These are phyloP conservation scores for Striga hermonthica DNA, from an alignment of 305 asterid species.

Conservation along the genomic window DNA sequence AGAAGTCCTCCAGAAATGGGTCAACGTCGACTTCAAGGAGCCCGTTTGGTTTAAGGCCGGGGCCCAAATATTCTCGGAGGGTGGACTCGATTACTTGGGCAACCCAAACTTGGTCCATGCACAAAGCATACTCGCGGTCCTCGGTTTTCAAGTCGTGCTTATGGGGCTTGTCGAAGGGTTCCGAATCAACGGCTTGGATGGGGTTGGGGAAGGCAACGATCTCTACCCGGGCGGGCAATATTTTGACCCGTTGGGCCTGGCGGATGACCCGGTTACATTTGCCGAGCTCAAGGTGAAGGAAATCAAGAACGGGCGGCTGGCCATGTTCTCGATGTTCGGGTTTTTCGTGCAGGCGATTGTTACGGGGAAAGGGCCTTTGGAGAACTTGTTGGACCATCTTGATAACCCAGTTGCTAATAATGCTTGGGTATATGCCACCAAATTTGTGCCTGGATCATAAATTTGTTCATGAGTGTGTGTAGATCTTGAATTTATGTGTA, in stretches of 20 bases:
- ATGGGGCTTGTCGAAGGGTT: constrained; percentile 53
- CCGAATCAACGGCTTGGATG: constrained; percentile 60
- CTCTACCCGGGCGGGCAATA: constrained; percentile 75
- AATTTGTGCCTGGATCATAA: constrained; percentile 67
- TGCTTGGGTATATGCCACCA: constrained; percentile 76
- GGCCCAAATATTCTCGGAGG: constrained; percentile 50
- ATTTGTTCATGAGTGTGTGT: neutral
- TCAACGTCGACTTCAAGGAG: constrained; percentile 46
- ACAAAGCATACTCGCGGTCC: constrained; percentile 48
- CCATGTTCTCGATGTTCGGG: constrained; percentile 65
- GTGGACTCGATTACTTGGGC: constrained; percentile 57
- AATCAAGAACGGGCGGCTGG: constrained; percentile 63
- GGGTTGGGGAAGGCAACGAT: constrained; percentile 67
- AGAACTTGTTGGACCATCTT: constrained; percentile 69
- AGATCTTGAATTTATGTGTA: too few species aligned
- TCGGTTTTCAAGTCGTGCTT: constrained; percentile 44
- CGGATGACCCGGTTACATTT: constrained; percentile 56
- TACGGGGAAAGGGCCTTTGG: constrained; percentile 49
- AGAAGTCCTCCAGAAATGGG: constrained; percentile 35
- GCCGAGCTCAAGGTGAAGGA: constrained; percentile 69
- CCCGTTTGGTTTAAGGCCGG: constrained; percentile 63
- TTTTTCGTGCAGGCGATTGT: constrained; percentile 55
- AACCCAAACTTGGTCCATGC: constrained; percentile 53
- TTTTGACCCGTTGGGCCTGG: constrained; percentile 71
- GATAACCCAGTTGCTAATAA: constrained; percentile 72